Evolutionary conservation across 495 filamentous ascomycete genomes (phyloP), one percentile per base, ranked within the genome.

Genomic region (Chaetomium fimeti): DNA sequence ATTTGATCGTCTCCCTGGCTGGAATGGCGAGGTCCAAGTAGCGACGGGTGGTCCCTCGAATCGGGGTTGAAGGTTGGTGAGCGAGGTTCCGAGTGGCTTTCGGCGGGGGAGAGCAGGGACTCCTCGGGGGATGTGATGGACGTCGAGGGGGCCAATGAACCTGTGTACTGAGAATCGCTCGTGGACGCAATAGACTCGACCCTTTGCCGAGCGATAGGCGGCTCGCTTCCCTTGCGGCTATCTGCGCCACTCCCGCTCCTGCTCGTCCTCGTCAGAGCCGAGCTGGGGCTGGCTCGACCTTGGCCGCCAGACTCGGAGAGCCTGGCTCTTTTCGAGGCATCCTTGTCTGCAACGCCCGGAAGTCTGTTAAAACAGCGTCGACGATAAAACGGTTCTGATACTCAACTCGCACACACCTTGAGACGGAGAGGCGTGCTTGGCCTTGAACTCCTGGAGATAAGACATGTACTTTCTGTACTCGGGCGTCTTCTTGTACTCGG

Each of bases 381-480:
- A 60, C 3, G 28, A 32, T n/a, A 36, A 36, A 11, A 16, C 32
- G 28, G 12, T 9, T 13, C 16, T 45, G 8, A 57, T 25, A 28
- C 25, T 25, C 5, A 58, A 8, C 5, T 32, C 18, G 18, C 22
- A 68, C 71, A 45, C 43, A 81, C 79, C 79, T 81, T 82, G 79
- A 24, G 75, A 72, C 53, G 76, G 78, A 28, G 75, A 76, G 22
- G 76, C 75, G 60, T 89, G 84, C 74, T 88, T 88, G 27, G 82
- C 81, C 69, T 87, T 90, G 76, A 92, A 92, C 5, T 92, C 90
- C 16, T 82, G 81, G 18, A 92, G 78, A 74, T 92, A 92, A 38
- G 83, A 72, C 45, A 75, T 73, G 68, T 91, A 91, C 58, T 84
- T 82, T 54, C 72, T 82, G 72, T 82, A 89, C 49, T 78, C 75